Base-by-base conservation (phyloP, 441 rosid genomes). In the Adansonia madagascariensis region DNA sequence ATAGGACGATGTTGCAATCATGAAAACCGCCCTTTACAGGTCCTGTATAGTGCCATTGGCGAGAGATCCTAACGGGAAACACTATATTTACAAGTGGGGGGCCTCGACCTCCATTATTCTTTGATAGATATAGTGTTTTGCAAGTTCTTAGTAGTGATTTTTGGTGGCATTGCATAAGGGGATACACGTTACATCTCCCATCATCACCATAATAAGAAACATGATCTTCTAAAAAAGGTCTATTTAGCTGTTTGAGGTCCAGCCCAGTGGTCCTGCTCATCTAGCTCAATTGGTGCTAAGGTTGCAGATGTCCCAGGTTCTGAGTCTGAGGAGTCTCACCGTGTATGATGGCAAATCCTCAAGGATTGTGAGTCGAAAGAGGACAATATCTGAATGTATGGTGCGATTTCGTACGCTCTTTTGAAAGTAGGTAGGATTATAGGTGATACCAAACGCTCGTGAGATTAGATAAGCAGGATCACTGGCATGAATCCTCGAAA, bases 81-180 rank as follows among this genome's bases (percentile, higher is more conserved):
- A 60, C 50, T 47, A 27, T 35, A 55, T 49, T 55, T 22, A 22
- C 59, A 43, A 3, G 52, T 8, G 44, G 56, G 62, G 77, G 74
- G 24, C 20, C 31, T 46, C 59, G 27, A 24, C 75, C 31, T 14
- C 55, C 24, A 20, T 57, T 63, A 68, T 53, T 62, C 80, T 71
- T 56, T 65, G 27, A 72, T 55, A 5, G 3, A 55, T 53, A 18
- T 39, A 14, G 6, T 39, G 61, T 24, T 65, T 17, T 74, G 74
- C 76, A 68, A 50, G 55, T 69, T 68, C 64, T 72, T 73, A 69
- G 79, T 56, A 39, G 27, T 52, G 55, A 62, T 70, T 73, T 78
- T 63, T 65, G 82, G 82, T 52, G 60, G 71, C 76, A 73, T 8
- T 35, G 69, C 81, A 77, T 72, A 78, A 59, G 79, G 73, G 75